Percentiles rank a stretch among this genome's conserved stretches.
Conservation (phyloP, 164 flowering plant species). For the Brasenia schreberi region DNA sequence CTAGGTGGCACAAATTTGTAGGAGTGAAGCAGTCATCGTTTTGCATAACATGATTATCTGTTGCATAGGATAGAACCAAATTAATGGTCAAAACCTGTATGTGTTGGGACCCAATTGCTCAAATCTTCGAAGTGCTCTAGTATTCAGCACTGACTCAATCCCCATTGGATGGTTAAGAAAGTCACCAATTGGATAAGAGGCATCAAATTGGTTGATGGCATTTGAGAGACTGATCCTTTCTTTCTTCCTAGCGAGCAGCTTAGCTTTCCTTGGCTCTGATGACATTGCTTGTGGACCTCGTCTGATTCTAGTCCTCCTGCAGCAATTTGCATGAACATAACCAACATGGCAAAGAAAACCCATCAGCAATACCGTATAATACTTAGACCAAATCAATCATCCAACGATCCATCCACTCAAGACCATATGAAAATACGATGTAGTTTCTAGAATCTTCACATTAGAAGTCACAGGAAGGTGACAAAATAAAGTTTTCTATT, state of each 20-base stretch:
- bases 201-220: constrained; percentile 13
- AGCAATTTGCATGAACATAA: neutral
- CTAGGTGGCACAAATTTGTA: too few relatives aligned
- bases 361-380: neutral
- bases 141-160: constrained; percentile 46
- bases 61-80: too few relatives aligned
- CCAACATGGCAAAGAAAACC: neutral
- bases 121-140: constrained; percentile 33
- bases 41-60: too few relatives aligned
- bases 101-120: constrained; percentile 34
- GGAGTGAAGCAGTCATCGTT: too few relatives aligned
- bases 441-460: too few relatives aligned
- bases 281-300: constrained; percentile 14
- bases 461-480: too few relatives aligned
- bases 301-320: constrained; percentile 17
- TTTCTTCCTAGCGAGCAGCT: constrained; percentile 35
- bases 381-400: neutral
- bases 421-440: too few relatives aligned
- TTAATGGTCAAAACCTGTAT: constrained; percentile 28
- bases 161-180: constrained; percentile 59
- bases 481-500: too few relatives aligned
- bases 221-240: constrained; percentile 39
- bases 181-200: constrained; percentile 27
- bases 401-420: too few relatives aligned
- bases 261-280: constrained; percentile 32